phyloP scores from a whole-genome alignment of 1,139 yeast species.

The Nakaseomyces glabratus region DNA sequence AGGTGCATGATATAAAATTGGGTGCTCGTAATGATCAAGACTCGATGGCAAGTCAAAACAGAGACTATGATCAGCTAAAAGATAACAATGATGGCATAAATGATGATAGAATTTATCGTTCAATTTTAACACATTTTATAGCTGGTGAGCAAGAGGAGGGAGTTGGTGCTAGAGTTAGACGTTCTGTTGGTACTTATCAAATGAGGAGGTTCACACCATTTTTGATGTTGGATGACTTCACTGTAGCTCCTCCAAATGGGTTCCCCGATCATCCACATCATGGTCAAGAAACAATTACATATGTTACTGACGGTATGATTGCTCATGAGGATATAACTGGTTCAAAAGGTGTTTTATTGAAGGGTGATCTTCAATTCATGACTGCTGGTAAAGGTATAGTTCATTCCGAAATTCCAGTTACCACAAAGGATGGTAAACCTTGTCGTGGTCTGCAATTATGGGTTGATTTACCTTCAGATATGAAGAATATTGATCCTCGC shows the following conservation, averaged over 20 bases:
- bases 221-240: constrained; percentile 75
- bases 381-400: constrained; percentile 89
- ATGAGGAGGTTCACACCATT: constrained; percentile 76
- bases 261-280: constrained; percentile 93
- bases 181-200: constrained; percentile 65
- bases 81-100: constrained; percentile 2
- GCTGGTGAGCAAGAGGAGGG: constrained; percentile 80
- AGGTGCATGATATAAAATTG: background rate
- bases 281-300: constrained; percentile 84
- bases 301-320: constrained; percentile 62
- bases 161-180: constrained; percentile 74
- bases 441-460: constrained; percentile 78
- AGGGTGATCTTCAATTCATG: constrained; percentile 91
- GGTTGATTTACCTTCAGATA: constrained; percentile 75
- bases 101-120: constrained; percentile 29
- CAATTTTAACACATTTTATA: constrained; percentile 48
- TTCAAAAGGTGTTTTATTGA: constrained; percentile 60
- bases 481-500: constrained; percentile 65
- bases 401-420: constrained; percentile 78
- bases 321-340: constrained; percentile 94
- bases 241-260: constrained; percentile 56
- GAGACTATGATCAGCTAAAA: background rate
- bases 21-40: constrained; percentile 1
- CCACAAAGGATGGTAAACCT: constrained; percentile 44
- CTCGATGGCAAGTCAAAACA: too few species aligned